Evolutionary conservation across 352 stramenopile species (phyloP).

Genomic region (Pythium rhizo-oryzae): DNA sequence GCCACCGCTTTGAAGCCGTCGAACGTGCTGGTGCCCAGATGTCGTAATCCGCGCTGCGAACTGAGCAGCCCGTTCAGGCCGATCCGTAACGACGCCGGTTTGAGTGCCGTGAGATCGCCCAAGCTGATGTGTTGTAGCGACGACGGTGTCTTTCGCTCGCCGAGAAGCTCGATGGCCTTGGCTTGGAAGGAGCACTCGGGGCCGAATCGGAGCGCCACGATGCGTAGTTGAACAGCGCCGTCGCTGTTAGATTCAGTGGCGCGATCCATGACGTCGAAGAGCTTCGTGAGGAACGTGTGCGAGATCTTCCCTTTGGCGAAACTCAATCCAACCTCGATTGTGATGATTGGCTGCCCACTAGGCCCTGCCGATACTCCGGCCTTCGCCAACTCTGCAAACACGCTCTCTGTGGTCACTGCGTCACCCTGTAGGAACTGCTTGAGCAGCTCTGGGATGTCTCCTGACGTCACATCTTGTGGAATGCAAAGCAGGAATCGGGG

Average conservation of each 20-base stretch:
- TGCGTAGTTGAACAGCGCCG: neutral
- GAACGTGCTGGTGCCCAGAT: neutral
- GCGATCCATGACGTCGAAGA: conserved; percentile 3
- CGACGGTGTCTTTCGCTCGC: neutral
- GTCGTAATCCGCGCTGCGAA: neutral
- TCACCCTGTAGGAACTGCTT: conserved; percentile 7
- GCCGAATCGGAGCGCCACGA: neutral
- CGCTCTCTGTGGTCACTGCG: neutral
- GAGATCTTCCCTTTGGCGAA: conserved; percentile 16
- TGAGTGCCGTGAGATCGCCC: neutral
- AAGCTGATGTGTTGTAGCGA: neutral
- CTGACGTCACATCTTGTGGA: neutral
- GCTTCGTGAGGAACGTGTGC: neutral
- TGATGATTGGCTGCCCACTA: neutral
- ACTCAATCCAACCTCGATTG: conserved; percentile 12
- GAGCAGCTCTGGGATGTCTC: neutral
- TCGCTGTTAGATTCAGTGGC: neutral
- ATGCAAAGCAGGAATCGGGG: conserved; percentile 9
- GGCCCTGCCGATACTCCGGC: neutral
- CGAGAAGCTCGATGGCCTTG: conserved; percentile 15
- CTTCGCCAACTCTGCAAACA: neutral
- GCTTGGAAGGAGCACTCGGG: conserved; percentile 10
- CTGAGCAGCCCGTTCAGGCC: neutral
- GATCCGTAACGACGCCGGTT: neutral
- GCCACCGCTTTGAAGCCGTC: conserved; percentile 10